A percentile compares a stretch with the other conserved stretches of the same genome.
Evolutionary conservation across 2,329 filamentous ascomycete genomes (phyloP).

Genomic region (Akanthomyces lecanii): DNA sequence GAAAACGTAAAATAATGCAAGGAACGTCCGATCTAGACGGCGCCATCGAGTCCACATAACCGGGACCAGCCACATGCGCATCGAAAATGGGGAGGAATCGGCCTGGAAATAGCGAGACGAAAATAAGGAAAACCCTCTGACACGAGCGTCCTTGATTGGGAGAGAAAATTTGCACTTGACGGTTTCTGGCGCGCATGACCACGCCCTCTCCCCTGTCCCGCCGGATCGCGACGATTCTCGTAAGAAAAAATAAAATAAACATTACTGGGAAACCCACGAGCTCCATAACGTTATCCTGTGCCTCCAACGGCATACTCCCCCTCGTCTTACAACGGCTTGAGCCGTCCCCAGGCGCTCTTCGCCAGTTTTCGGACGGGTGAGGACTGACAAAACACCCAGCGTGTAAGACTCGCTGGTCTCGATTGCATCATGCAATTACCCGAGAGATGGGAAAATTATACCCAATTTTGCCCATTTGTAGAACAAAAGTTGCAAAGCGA

Average conservation of each 20-base stretch:
- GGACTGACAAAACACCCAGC: background rate
- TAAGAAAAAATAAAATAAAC: background rate
- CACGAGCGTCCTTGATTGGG: background rate
- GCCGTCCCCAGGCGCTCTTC: background rate
- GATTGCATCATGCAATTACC: background rate
- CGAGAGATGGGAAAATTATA: background rate
- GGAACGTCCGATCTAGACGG: constrained; percentile 2
- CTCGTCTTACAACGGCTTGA: background rate
- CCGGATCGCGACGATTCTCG: background rate
- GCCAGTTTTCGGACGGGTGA: background rate
- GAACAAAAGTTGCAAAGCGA: too few species aligned
- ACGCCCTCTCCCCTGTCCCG: background rate
- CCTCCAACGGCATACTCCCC: background rate
- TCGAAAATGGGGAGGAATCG: background rate
- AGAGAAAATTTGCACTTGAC: background rate
- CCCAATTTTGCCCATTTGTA: background rate
- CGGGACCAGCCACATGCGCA: background rate
- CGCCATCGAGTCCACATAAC: constrained; percentile 10
- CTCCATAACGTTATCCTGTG: background rate
- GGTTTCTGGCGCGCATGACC: background rate
- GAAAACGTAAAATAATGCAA: background rate
- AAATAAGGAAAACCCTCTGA: background rate
- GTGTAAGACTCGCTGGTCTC: background rate
- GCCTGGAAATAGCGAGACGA: background rate
- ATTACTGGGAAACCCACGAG: background rate